A percentile compares a stretch with the other conserved stretches of the same genome.
phyloP scores from a whole-genome alignment of 1,139 yeast genomes.

The Candida sanyaensis region DNA sequence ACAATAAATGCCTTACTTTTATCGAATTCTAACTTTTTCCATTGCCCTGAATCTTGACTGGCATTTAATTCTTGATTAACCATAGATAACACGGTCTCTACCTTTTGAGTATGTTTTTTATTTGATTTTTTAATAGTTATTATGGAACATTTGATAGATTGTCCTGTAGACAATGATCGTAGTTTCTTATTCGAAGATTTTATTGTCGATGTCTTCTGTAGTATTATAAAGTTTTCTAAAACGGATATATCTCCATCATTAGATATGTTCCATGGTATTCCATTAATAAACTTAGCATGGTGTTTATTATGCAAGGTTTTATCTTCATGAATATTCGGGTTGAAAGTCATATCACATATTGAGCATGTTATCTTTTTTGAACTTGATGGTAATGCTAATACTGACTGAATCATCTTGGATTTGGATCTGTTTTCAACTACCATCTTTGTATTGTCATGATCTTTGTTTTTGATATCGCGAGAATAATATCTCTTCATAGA shows the following conservation, averaged over 20 bases:
- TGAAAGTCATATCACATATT: conserved; percentile 63
- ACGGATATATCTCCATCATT: conserved; percentile 17
- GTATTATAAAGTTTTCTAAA: neutral
- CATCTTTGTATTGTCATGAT: neutral
- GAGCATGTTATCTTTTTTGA: conserved; percentile 38
- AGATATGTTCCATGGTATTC: conserved; percentile 43
- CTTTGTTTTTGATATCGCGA: too few species aligned
- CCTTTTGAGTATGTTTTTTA: conserved; percentile 23
- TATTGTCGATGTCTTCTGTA: neutral
- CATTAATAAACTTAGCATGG: conserved; percentile 49
- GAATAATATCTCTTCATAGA: neutral
- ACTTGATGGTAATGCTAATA: conserved; percentile 14
- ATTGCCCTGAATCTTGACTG: conserved; percentile 48
- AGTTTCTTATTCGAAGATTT: conserved; percentile 4
- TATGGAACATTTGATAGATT: conserved; percentile 15
- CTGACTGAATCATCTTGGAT: conserved; percentile 17
- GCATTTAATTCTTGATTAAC: conserved; percentile 66
- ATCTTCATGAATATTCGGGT: conserved; percentile 46
- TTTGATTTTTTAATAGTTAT: conserved; percentile 19
- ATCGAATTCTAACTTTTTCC: conserved; percentile 34
- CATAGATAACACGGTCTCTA: conserved; percentile 37
- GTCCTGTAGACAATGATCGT: conserved; percentile 1
- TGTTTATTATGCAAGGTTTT: conserved; percentile 47
- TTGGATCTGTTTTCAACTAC: neutral
- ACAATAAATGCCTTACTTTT: conserved; percentile 49